Conservation (phyloP, 2,329 filamentous ascomycete species). For the Penicillium frequentans region DNA sequence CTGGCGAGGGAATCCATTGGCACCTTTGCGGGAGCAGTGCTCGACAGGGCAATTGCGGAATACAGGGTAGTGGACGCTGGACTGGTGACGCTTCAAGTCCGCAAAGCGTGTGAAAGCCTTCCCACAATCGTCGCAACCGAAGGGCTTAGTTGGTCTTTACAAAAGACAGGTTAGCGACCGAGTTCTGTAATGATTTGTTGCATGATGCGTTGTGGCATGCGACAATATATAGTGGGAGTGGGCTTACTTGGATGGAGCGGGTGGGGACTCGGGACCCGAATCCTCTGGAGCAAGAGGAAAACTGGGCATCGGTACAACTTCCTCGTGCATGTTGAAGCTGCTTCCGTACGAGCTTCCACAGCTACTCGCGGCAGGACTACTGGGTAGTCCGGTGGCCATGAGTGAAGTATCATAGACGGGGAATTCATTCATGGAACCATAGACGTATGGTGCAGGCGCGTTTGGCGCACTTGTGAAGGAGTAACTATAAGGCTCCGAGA, state of each 20-base stretch:
- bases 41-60: slow-evolving; percentile 46
- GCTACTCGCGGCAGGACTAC: slow-evolving; percentile 17
- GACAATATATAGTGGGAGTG: background rate
- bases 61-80: slow-evolving; percentile 47
- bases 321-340: slow-evolving; percentile 20
- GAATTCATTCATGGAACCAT: slow-evolving; percentile 11
- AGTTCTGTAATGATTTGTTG: background rate
- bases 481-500: slow-evolving; percentile 14
- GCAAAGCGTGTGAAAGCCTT: slow-evolving; percentile 48
- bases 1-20: slow-evolving; percentile 54
- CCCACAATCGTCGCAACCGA: slow-evolving; percentile 33
- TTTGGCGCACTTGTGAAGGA: slow-evolving; percentile 22
- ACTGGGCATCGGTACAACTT: slow-evolving; percentile 14
- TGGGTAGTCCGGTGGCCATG: slow-evolving; percentile 27
- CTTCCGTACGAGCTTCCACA: slow-evolving; percentile 18
- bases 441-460: slow-evolving; percentile 14
- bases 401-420: slow-evolving; percentile 22
- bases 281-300: slow-evolving; percentile 16
- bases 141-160: slow-evolving; percentile 31
- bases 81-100: slow-evolving; percentile 51
- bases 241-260: slow-evolving; percentile 27
- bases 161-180: background rate
- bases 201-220: background rate
- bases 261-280: slow-evolving; percentile 18
- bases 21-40: slow-evolving; percentile 48